Base-by-base conservation (phyloP, 257 asterid genomes). In the Coffea canephora region DNA sequence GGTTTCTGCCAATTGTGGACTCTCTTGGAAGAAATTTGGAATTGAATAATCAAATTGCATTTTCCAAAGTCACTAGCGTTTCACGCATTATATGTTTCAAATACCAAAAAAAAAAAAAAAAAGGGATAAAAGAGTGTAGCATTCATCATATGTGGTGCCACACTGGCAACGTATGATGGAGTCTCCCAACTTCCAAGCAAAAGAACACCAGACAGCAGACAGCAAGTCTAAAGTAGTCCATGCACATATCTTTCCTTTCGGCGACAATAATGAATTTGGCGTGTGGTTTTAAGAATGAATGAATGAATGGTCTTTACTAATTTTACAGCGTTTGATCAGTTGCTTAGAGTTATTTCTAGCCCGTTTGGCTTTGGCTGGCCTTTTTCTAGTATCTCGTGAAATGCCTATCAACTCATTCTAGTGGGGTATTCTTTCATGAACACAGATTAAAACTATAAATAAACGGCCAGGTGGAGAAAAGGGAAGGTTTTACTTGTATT, bases 151-250 rank as follows among this genome's bases (percentile, higher is more conserved):
- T 39, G 5, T 39, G 43, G 50, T 31, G 69, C 78, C 54, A 55
- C 67, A 27, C 78, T 57, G 39, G 19, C 39, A 21, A 19, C 11
- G 5, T 16, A 74, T 74, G 18, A 74, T 74, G 39, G 46, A 55
- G 69, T 74, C 54, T 45, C 78, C 78, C 34, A 74, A 54, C 78
- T 52, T 34, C 50, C 69, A 73, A 73, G 27, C 67, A 73, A 8
- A 27, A 23, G 36, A 34, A 36, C 31, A 31, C 9, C 21, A 46
- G 36, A 8, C 49, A 5, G 13, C 8, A 39, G 67, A 23, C 34
- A 8, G 13, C 67, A 36, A 36, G 46, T 36, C 25, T 1, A 59
- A 19, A 21, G 21, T 1, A 43, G 34, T 8, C 0, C 27, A 69
- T 39, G 19, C 0, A 39, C 36, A 15, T 13, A 23, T 23, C 75